These are phyloP conservation scores for Pestalotiopsis sp. DNA, from an alignment of 2,329 filamentous ascomycete genomes.

Conservation along the genomic window DNA sequence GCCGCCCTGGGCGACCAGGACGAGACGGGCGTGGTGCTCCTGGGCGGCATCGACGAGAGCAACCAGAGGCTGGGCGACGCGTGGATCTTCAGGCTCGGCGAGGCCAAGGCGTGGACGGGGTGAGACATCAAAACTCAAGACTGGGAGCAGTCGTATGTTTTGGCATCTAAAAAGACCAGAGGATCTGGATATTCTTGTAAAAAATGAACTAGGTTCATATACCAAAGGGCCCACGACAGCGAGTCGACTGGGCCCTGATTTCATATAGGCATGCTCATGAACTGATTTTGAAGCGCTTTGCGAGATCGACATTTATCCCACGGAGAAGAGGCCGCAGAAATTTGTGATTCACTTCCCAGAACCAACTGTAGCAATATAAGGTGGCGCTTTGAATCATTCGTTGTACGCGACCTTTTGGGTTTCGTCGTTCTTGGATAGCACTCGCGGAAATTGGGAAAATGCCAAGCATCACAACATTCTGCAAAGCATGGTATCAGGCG, in stretches of 20 bases:
- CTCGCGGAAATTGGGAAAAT: too few species aligned
- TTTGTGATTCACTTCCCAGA: too few species aligned
- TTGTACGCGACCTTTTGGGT: too few species aligned
- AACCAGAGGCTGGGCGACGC: constrained; percentile 59
- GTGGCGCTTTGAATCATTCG: too few species aligned
- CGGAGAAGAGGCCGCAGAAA: too few species aligned
- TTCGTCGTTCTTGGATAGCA: too few species aligned
- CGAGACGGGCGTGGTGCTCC: constrained; percentile 59
- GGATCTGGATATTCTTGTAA: background rate
- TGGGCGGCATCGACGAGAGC: constrained; percentile 58
- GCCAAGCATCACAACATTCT: background rate
- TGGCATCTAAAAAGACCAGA: constrained; percentile 10
- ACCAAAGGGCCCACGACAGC: background rate
- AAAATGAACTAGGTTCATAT: background rate
- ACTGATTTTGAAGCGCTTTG: background rate
- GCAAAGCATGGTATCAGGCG: background rate
- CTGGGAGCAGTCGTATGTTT: background rate
- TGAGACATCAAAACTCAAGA: background rate
- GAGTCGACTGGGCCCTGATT: background rate
- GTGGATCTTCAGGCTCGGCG: constrained; percentile 62
- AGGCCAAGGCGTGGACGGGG: background rate
- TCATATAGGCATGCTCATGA: background rate
- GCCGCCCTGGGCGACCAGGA: constrained; percentile 60
- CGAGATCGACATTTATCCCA: too few species aligned
- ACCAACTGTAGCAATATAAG: too few species aligned